Conservation (phyloP, 441 rosid species). For the Arabidopsis hybrid region DNA sequence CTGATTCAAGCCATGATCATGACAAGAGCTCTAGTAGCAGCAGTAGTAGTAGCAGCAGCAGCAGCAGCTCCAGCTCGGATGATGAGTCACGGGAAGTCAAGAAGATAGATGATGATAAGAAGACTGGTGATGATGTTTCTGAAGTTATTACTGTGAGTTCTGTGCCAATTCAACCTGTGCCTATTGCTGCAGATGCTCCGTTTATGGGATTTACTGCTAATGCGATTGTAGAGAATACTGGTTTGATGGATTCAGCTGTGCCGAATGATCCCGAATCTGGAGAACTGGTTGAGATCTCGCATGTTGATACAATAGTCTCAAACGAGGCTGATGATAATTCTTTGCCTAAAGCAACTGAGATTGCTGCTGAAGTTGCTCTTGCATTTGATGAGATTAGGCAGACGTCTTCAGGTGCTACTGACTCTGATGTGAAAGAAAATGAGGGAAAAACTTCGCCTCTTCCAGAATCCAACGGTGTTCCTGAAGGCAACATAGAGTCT, state of each 20-base stretch:
- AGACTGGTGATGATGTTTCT: constrained; percentile 33
- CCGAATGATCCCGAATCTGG: constrained; percentile 43
- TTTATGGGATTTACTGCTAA: constrained; percentile 43
- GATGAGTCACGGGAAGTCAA: constrained; percentile 52
- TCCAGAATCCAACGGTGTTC: constrained; percentile 45
- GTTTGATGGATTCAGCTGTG: constrained; percentile 35
- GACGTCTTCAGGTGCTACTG: constrained; percentile 32
- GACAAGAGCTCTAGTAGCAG: constrained; percentile 50
- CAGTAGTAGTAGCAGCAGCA: constrained; percentile 34
- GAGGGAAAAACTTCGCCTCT: constrained; percentile 38
- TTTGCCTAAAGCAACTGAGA: constrained; percentile 41
- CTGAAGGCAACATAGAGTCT: constrained; percentile 42
- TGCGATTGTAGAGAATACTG: constrained; percentile 42
- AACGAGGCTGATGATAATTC: constrained; percentile 20
- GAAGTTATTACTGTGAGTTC: constrained; percentile 40
- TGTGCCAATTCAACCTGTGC: constrained; percentile 46
- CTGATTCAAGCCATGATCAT: constrained; percentile 47
- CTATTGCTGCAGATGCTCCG: constrained; percentile 47
- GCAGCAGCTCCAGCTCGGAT: constrained; percentile 55
- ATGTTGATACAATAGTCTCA: constrained; percentile 26
- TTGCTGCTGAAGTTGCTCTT: constrained; percentile 36
- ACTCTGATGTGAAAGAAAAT: constrained; percentile 40
- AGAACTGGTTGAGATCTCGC: constrained; percentile 40
- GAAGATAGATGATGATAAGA: constrained; percentile 48
- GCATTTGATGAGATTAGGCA: constrained; percentile 44